These are phyloP conservation scores for Daldinia sp. DNA, from an alignment of 2,329 filamentous ascomycete genomes.

Conservation along the genomic window DNA sequence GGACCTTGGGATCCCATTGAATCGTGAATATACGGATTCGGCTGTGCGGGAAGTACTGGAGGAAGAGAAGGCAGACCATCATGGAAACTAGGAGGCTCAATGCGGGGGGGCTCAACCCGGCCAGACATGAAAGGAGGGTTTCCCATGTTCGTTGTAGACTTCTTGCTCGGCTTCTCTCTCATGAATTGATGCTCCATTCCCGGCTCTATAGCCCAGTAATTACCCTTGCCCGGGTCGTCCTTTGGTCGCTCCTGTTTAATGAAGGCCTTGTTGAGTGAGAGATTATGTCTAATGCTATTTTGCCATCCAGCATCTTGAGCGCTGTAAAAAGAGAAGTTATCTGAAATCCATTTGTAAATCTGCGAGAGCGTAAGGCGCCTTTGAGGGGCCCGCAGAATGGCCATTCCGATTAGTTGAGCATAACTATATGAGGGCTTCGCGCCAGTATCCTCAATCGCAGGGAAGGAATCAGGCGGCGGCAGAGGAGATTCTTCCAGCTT, in stretches of 20 bases:
- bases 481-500: conserved; percentile 70
- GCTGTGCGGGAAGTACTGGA: conserved; percentile 51
- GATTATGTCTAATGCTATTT: conserved; percentile 98
- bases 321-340: conserved; percentile 89
- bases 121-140: conserved; percentile 70
- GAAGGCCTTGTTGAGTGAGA: conserved; percentile 96
- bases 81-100: conserved; percentile 52
- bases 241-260: conserved; percentile 96
- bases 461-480: conserved; percentile 83
- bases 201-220: conserved; percentile 95
- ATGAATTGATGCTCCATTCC: conserved; percentile 91
- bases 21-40: conserved; percentile 51
- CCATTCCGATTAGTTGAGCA: conserved; percentile 95
- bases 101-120: conserved; percentile 65
- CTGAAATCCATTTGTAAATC: conserved; percentile 99
- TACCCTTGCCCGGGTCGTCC: conserved; percentile 96
- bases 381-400: conserved; percentile 86
- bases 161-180: conserved; percentile 82
- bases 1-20: conserved; percentile 57
- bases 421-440: conserved; percentile 93
- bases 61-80: conserved; percentile 63
- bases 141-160: conserved; percentile 66
- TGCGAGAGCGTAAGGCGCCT: conserved; percentile 89
- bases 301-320: conserved; percentile 92
- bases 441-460: conserved; percentile 84